Conservation (phyloP, 2,329 filamentous ascomycete genomes). For the Lecanicillium sp. region DNA sequence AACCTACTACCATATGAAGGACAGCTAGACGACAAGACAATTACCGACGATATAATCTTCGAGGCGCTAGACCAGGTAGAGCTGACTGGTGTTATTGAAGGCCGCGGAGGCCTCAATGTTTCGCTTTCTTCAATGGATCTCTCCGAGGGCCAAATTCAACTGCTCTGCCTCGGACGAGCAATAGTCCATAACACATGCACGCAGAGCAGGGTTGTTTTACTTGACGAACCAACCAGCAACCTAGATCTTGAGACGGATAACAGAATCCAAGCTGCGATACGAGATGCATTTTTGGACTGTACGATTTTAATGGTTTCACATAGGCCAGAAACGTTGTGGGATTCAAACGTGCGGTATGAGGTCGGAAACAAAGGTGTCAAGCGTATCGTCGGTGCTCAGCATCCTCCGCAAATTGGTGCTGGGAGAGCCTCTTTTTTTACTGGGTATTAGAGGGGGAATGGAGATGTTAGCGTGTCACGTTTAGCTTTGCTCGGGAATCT, state of each 20-base stretch:
- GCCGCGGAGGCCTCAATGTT: not conserved
- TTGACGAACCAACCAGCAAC: constrained; percentile 4
- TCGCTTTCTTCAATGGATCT: not conserved
- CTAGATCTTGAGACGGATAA: not conserved
- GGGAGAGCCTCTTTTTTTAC: too few species aligned
- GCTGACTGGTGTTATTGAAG: not conserved
- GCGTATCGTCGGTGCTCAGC: too few species aligned
- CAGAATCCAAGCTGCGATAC: constrained; percentile 3
- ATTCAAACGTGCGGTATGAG: not conserved
- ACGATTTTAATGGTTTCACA: constrained; percentile 5
- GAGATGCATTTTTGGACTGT: constrained; percentile 3
- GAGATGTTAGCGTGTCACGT: too few species aligned
- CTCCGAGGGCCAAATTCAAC: constrained; percentile 2
- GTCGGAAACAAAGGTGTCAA: not conserved
- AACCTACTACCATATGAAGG: constrained; percentile 23
- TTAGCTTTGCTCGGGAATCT: too few species aligned
- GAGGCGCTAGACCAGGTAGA: not conserved
- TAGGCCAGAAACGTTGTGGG: not conserved
- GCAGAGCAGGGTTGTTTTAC: constrained; percentile 3
- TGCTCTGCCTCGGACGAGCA: constrained; percentile 1
- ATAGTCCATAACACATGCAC: constrained; percentile 5
- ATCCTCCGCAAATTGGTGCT: too few species aligned
- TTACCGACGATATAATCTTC: not conserved
- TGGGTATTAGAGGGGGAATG: too few species aligned
- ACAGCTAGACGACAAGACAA: not conserved